Percentiles rank a stretch among this genome's conserved stretches.
These are phyloP conservation scores for Uromyces viciae-fabae DNA, from an alignment of 1,284 basidiomycete genomes.

Conservation along the genomic window DNA sequence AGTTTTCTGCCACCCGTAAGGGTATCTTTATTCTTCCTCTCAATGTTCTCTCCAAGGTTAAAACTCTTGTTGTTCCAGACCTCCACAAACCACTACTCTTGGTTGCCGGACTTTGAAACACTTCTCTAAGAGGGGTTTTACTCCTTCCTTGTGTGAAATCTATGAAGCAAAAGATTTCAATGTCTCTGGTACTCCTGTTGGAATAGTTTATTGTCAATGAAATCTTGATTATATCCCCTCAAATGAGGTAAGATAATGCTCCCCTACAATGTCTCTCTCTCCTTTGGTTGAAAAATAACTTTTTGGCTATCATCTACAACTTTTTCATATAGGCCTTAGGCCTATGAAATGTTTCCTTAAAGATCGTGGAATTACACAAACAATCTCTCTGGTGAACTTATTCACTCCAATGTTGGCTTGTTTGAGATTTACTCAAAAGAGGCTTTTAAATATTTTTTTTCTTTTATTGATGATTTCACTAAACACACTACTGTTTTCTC, in stretches of 20 bases:
- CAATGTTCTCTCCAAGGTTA: not conserved
- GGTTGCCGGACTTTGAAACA: too few relatives aligned
- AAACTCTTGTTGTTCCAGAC: not conserved
- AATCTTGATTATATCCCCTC: not conserved
- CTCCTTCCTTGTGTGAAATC: too few relatives aligned
- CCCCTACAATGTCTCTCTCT: not conserved
- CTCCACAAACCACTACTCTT: too few relatives aligned
- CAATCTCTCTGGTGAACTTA: not conserved
- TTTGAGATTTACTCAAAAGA: not conserved
- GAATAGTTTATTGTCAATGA: too few relatives aligned
- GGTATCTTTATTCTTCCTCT: not conserved
- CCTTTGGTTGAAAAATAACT: not conserved
- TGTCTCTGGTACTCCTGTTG: too few relatives aligned
- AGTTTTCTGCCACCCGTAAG: not conserved
- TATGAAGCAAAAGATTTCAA: too few relatives aligned
- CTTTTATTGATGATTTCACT: slow-evolving; percentile 14
- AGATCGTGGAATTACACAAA: too few relatives aligned
- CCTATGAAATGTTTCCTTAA: not conserved
- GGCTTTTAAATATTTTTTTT: slow-evolving; percentile 2
- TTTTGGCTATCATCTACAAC: not conserved
- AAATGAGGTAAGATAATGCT: not conserved
- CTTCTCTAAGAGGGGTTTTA: too few relatives aligned
- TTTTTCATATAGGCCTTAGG: not conserved
- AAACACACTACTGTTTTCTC: not conserved
- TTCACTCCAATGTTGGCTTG: not conserved